Conservation (phyloP, 2,329 filamentous ascomycete genomes). For the Alternaria ventricosa region DNA sequence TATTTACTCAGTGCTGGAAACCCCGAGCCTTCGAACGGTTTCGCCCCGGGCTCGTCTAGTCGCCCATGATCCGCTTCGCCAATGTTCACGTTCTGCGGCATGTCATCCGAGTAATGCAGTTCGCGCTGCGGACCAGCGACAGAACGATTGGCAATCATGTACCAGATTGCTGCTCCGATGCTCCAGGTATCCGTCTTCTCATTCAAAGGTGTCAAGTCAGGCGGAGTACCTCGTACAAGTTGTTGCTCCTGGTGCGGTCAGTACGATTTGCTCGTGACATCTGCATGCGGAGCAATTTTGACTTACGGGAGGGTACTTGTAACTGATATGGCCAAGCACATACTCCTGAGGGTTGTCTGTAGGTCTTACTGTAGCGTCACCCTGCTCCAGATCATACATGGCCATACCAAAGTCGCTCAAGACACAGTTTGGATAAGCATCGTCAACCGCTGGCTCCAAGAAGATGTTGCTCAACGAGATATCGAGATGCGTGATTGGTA, state of each 20-base stretch:
- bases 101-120: background rate
- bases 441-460: background rate
- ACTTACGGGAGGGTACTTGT: background rate
- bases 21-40: background rate
- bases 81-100: background rate
- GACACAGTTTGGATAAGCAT: background rate
- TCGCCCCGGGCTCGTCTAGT: background rate
- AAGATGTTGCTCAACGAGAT: background rate
- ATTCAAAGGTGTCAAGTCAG: background rate
- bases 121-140: background rate
- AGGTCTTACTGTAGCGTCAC: background rate
- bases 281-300: background rate
- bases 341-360: background rate
- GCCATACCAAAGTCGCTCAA: background rate
- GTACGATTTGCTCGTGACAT: background rate
- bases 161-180: background rate
- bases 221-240: background rate
- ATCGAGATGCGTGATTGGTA: background rate
- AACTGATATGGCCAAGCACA: background rate
- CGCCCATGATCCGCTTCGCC: background rate
- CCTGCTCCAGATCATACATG: background rate
- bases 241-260: background rate
- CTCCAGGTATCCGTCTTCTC: background rate
- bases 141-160: background rate
- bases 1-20: background rate